These are phyloP conservation scores for Breviolum minutum DNA, from an alignment of 73 alveolate species.

Conservation along the genomic window DNA sequence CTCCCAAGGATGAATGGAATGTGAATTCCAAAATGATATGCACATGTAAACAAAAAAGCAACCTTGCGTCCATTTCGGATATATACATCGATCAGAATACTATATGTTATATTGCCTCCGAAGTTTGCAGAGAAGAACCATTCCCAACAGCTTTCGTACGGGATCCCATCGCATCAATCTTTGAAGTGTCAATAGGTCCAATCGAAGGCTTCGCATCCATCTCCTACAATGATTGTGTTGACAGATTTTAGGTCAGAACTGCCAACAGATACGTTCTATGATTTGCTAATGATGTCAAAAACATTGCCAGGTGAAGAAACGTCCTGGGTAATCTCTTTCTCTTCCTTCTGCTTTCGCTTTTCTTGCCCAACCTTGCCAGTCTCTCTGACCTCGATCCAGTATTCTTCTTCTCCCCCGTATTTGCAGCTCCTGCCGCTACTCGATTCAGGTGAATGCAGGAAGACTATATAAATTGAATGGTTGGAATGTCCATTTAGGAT, in stretches of 20 bases:
- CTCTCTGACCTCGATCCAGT: slow-evolving; percentile 2
- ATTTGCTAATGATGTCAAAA: background rate
- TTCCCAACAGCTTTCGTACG: background rate
- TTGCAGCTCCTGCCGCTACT: slow-evolving; percentile 9
- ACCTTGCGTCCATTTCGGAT: background rate
- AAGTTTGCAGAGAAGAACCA: background rate
- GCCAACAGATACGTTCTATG: background rate
- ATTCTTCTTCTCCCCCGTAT: background rate
- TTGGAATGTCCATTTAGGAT: no score
- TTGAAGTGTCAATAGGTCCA: background rate
- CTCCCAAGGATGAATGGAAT: background rate
- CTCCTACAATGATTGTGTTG: background rate
- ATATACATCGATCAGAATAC: no score
- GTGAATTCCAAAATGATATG: no score
- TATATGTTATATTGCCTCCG: background rate
- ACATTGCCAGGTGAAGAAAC: no score
- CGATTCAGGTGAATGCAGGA: no score
- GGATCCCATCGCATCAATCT: background rate
- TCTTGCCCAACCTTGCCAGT: background rate
- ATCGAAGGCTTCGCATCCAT: background rate
- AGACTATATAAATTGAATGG: no score
- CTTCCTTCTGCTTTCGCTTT: background rate
- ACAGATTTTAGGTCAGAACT: no score
- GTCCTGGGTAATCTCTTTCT: background rate
- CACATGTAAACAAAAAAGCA: background rate